These are phyloP conservation scores for Paragyromitra xinjiangensis DNA, from an alignment of 495 filamentous ascomycete species.

Conservation along the genomic window DNA sequence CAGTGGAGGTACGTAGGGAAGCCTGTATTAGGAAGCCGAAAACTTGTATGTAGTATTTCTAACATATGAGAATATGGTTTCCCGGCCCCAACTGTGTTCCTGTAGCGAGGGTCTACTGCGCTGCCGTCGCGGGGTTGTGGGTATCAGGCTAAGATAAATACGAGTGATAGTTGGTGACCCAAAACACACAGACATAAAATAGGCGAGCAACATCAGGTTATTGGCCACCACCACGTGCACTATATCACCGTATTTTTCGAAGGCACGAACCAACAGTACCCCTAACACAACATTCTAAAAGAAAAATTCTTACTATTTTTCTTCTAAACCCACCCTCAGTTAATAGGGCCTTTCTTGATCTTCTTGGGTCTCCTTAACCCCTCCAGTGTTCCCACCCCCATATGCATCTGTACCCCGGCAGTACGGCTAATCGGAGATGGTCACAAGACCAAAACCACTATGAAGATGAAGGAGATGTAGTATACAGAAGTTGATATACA, in stretches of 20 bases:
- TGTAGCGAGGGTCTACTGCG: too few relatives aligned
- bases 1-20: too few relatives aligned
- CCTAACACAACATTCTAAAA: background rate
- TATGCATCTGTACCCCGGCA: background rate
- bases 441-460: too few relatives aligned
- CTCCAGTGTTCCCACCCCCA: background rate
- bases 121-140: too few relatives aligned
- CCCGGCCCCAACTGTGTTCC: too few relatives aligned
- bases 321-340: background rate
- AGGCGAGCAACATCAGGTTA: background rate
- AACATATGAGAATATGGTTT: background rate
- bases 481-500: too few relatives aligned
- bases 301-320: background rate
- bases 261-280: background rate
- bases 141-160: too few relatives aligned
- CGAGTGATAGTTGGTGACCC: too few relatives aligned
- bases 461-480: too few relatives aligned
- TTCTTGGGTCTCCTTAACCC: background rate
- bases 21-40: too few relatives aligned
- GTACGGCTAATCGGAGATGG: too few relatives aligned
- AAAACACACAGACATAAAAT: background rate
- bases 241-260: slow-evolving; percentile 8
- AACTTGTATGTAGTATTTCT: too few relatives aligned
- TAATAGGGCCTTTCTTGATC: background rate
- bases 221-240: background rate